Evolutionary conservation across 2,329 filamentous ascomycete genomes (phyloP).

Genomic region (Scedosporium boydii): DNA sequence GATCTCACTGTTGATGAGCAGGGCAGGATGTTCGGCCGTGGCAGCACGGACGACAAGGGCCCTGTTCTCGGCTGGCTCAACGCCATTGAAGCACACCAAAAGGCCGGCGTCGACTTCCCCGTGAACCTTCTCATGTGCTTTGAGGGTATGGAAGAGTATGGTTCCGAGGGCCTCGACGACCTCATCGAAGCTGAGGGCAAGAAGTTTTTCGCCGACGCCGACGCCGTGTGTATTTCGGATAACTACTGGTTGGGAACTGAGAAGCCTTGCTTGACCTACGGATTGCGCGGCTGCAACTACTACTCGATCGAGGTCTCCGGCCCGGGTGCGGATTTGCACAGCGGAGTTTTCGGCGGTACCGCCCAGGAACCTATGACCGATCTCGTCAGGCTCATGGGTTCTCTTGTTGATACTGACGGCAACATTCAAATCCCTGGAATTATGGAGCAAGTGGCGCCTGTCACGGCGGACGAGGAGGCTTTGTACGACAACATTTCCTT

Average conservation of each 20-base stretch:
- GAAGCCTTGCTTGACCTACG: slow-evolving; percentile 96
- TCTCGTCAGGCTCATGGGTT: slow-evolving; percentile 70
- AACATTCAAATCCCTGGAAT: slow-evolving; percentile 94
- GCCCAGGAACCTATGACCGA: slow-evolving; percentile 99
- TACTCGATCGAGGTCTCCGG: slow-evolving; percentile 87
- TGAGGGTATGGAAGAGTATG: slow-evolving; percentile 99
- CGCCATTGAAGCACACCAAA: slow-evolving; percentile 94
- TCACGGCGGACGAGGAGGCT: slow-evolving; percentile 75
- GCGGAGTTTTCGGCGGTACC: slow-evolving; percentile 91
- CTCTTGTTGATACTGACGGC: slow-evolving; percentile 79
- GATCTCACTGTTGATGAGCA: slow-evolving; percentile 79
- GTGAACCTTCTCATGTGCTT: slow-evolving; percentile 99
- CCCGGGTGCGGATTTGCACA: slow-evolving; percentile 88
- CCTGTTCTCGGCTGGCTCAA: slow-evolving; percentile 97
- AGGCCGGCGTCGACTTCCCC: slow-evolving; percentile 86
- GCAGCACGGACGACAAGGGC: slow-evolving; percentile 95
- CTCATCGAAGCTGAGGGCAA: slow-evolving; percentile 87
- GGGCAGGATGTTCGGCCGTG: slow-evolving; percentile 91
- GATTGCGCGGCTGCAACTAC: slow-evolving; percentile 95
- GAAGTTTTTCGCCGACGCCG: slow-evolving; percentile 89
- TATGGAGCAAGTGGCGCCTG: slow-evolving; percentile 80
- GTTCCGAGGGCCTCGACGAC: slow-evolving; percentile 90
- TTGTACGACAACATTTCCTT: slow-evolving; percentile 90
- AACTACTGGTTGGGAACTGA: slow-evolving; percentile 99
- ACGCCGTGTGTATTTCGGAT: slow-evolving; percentile 96